These are phyloP conservation scores for Astraeus odoratus DNA, from an alignment of 768 basidiomycete species.

Conservation along the genomic window DNA sequence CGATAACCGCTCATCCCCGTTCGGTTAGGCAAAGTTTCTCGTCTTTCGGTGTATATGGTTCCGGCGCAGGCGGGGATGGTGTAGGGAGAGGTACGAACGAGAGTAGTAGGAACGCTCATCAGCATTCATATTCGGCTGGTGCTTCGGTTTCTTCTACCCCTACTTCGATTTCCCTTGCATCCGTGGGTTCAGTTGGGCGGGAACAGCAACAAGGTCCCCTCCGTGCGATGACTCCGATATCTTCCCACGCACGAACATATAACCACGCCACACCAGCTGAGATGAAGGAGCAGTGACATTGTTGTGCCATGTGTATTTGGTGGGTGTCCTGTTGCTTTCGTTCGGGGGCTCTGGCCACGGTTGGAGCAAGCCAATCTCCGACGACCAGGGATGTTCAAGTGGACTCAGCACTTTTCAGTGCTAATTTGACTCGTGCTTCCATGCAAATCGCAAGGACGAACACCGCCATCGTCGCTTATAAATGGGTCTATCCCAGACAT, in stretches of 20 bases:
- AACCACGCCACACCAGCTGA: neutral
- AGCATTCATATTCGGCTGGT: neutral
- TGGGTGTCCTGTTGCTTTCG: neutral
- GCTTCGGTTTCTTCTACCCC: neutral
- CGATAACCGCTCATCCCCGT: slow-evolving; percentile 17
- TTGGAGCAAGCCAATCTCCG: too few relatives aligned
- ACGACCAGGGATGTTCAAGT: too few relatives aligned
- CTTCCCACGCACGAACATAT: neutral
- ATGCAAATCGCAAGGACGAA: neutral
- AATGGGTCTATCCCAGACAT: neutral
- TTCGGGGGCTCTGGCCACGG: neutral
- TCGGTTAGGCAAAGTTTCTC: slow-evolving; percentile 17
- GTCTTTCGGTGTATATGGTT: slow-evolving; percentile 10
- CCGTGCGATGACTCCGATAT: neutral
- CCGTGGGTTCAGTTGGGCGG: neutral
- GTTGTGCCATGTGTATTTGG: neutral
- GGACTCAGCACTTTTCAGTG: neutral
- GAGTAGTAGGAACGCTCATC: neutral
- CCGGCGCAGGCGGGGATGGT: neutral
- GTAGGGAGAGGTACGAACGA: neutral
- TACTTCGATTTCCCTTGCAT: neutral
- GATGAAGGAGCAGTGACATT: neutral
- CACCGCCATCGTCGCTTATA: neutral
- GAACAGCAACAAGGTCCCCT: neutral
- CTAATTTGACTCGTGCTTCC: neutral